A percentile compares a stretch with the other conserved stretches of the same genome.
phyloP scores from a whole-genome alignment of 805 yeast species.

The Lachancea nothofagi region DNA sequence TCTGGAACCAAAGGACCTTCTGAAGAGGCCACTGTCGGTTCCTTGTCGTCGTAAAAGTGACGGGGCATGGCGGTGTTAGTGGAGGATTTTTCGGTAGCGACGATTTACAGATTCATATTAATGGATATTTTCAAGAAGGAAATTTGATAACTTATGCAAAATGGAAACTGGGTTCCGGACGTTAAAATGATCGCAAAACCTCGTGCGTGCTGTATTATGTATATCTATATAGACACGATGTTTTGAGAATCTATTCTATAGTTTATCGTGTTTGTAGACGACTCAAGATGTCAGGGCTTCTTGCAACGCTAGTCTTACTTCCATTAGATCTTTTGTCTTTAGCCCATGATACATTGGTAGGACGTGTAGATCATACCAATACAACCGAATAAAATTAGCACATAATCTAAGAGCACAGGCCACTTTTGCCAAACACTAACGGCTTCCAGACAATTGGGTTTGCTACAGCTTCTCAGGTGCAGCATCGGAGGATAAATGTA shows the following conservation, averaged over 20 bases:
- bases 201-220: no score
- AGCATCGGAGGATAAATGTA: constrained; percentile 81
- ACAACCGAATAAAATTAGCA: constrained; percentile 51
- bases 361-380: constrained; percentile 64
- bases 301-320: not conserved
- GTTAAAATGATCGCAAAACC: no score
- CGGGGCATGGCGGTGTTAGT: constrained; percentile 1
- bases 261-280: not conserved
- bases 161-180: no score
- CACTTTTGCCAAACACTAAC: constrained; percentile 23
- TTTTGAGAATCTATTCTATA: not conserved
- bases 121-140: no score
- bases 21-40: not conserved
- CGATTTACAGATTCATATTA: no score
- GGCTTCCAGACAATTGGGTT: constrained; percentile 16
- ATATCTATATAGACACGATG: not conserved
- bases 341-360: constrained; percentile 43
- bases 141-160: no score
- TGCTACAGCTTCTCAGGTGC: constrained; percentile 51
- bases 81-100: no score
- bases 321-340: not conserved
- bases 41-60: constrained; percentile 5
- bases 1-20: constrained; percentile 12
- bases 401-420: constrained; percentile 41
- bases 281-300: not conserved